Evolutionary conservation across 1,284 basidiomycete species (phyloP).

Genomic region (Mycocalia duriaeana): DNA sequence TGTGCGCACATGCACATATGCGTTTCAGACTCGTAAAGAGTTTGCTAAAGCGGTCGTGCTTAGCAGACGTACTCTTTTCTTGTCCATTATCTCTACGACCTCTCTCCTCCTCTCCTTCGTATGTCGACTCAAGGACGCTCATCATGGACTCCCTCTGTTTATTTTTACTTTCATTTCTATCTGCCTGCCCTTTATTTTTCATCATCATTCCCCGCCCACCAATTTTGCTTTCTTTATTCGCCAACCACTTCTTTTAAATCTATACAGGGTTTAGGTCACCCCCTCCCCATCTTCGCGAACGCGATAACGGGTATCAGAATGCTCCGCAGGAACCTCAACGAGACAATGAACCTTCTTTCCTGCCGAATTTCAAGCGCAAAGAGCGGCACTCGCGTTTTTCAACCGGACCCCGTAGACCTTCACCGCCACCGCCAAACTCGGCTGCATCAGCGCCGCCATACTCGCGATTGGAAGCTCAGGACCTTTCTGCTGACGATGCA

Average conservation of each 20-base stretch:
- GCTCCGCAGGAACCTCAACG: too few relatives aligned
- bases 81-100: slow-evolving; percentile 22
- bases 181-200: slow-evolving; percentile 29
- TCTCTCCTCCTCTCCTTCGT: slow-evolving; percentile 39
- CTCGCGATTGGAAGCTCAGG: too few relatives aligned
- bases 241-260: slow-evolving; percentile 26
- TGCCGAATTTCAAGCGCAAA: too few relatives aligned
- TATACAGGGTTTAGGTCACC: slow-evolving; percentile 50
- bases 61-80: slow-evolving; percentile 29
- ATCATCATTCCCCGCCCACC: too few relatives aligned
- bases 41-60: slow-evolving; percentile 44
- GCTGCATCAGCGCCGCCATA: too few relatives aligned
- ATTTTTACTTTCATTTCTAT: slow-evolving; percentile 17
- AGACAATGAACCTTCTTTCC: too few relatives aligned
- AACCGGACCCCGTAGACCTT: too few relatives aligned
- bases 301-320: slow-evolving; percentile 11
- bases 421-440: too few relatives aligned
- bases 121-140: slow-evolving; percentile 47
- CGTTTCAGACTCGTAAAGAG: too few relatives aligned
- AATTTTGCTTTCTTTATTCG: too few relatives aligned
- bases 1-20: neutral
- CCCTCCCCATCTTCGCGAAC: slow-evolving; percentile 18
- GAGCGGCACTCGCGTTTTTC: too few relatives aligned
- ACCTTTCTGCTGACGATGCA: too few relatives aligned
- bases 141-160: slow-evolving; percentile 42